phyloP scores from a whole-genome alignment of 768 basidiomycete genomes.

The Neoboletus brunneissimus region DNA sequence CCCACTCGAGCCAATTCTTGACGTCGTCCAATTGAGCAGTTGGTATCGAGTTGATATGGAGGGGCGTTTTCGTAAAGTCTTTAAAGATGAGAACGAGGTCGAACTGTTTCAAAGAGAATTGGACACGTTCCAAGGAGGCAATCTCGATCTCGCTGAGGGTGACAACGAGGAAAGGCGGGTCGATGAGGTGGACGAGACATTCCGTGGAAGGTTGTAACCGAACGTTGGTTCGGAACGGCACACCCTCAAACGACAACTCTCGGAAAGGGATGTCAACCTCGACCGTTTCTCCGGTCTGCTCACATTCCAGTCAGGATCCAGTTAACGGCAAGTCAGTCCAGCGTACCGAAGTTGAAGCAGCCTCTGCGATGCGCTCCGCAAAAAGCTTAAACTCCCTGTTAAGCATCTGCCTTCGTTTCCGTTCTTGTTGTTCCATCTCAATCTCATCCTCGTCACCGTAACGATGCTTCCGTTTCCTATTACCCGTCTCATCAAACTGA shows the following conservation, averaged over 20 bases:
- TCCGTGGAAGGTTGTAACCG: constrained; percentile 95
- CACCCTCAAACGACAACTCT: constrained; percentile 95
- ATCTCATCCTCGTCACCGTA: constrained; percentile 99
- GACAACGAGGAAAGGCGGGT: constrained; percentile 93
- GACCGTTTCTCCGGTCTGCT: constrained; percentile 75
- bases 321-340: not conserved
- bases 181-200: constrained; percentile 92
- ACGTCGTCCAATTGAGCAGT: constrained; percentile 90
- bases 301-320: not conserved
- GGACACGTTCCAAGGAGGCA: constrained; percentile 94
- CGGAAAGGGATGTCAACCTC: constrained; percentile 97
- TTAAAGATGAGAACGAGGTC: constrained; percentile 97
- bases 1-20: constrained; percentile 98
- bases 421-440: constrained; percentile 96
- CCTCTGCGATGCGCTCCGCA: constrained; percentile 88
- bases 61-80: constrained; percentile 87
- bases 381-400: constrained; percentile 96
- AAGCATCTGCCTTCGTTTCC: constrained; percentile 80
- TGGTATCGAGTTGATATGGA: constrained; percentile 97
- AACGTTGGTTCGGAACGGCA: constrained; percentile 93
- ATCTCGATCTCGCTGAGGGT: constrained; percentile 95
- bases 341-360: constrained; percentile 71
- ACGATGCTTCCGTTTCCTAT: constrained; percentile 92
- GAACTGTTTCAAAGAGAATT: constrained; percentile 94
- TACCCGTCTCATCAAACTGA: constrained; percentile 99